Percentiles rank a stretch among this genome's conserved stretches.
These are phyloP conservation scores for Tricholomella constricta DNA, from an alignment of 768 basidiomycete species.

Conservation along the genomic window DNA sequence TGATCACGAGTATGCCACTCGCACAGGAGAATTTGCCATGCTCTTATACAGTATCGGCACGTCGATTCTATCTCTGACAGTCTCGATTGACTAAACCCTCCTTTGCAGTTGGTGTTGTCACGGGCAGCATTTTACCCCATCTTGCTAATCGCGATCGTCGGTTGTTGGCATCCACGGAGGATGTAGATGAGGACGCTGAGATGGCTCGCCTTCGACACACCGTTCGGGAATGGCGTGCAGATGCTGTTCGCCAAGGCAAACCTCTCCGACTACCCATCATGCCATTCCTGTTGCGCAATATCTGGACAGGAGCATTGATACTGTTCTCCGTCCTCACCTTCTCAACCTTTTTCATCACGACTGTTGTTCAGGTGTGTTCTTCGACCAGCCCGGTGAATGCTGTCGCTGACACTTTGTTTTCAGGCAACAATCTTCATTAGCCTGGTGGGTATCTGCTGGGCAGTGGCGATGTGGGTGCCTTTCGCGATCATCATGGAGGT, in stretches of 20 bases:
- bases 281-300: conserved; percentile 90
- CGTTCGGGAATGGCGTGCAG: conserved; percentile 82
- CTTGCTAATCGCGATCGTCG: conserved; percentile 81
- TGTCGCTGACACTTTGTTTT: neutral
- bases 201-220: conserved; percentile 65
- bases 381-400: neutral
- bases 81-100: conserved; percentile 12
- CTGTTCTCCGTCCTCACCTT: conserved; percentile 79
- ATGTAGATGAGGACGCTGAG: conserved; percentile 79
- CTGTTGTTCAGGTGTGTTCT: conserved; percentile 62
- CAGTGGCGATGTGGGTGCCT: conserved; percentile 97
- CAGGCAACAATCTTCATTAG: conserved; percentile 83
- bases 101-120: conserved; percentile 74
- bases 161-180: conserved; percentile 68
- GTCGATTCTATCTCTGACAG: conserved; percentile 20
- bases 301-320: conserved; percentile 88
- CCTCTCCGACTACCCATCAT: conserved; percentile 80
- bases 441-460: conserved; percentile 92
- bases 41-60: conserved; percentile 86
- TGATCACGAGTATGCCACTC: conserved; percentile 78
- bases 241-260: conserved; percentile 75
- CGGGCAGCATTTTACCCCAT: conserved; percentile 80
- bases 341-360: conserved; percentile 85
- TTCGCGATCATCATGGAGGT: conserved; percentile 99
- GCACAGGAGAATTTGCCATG: conserved; percentile 87